Base-by-base conservation (phyloP, 1,284 basidiomycete species). In the Malassezia obtusa region DNA sequence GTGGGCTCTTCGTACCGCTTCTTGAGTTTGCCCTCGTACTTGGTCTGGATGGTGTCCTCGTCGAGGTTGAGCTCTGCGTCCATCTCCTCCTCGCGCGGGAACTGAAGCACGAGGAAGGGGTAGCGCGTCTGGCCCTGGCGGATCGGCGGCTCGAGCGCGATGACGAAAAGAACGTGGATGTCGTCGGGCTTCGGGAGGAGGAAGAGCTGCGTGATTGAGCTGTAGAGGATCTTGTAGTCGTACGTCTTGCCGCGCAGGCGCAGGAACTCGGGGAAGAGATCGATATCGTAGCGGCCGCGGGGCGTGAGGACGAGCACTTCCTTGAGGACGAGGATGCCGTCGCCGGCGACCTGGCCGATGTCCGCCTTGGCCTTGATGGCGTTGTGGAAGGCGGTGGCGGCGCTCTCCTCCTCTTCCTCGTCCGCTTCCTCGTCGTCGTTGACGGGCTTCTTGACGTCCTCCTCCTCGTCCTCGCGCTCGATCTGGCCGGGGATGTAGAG, bases 111-210 rank as follows among this genome's bases (percentile, higher is more conserved):
- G 15, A 99, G 79, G 76, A 94, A 98, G 47, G 92, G 91, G 75
- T 99, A 98, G 40, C 89, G 81, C 0, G 94, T 99, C 73, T 98
- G 94, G 51, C 94, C 94, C 80, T 98, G 94, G 52, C 94, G 83
- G 62, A 98, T 95, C 2, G 92, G 91, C 19, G 83, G 88, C 71
- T 84, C 69, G 32, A 73, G 66, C 32, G 69, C 69, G 38, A 72
- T 65, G 51, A 71, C 90, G 70, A 98, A 91, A 60, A 95, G 80
- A 38, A 95, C 86, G 73, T 96, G 94, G 50, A 89, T 83, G 63
- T 98, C 94, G 74, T 98, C 94, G 11, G 80, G 77, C 73, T 94
- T 92, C 28, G 94, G 94, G 3, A 98, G 79, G 19, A 98, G 80
- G 80, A 98, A 99, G 21, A 98, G 78, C 59, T 83, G 82, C 40